These are phyloP conservation scores for Aspergillus bridgeri DNA, from an alignment of 495 filamentous ascomycete species.

Conservation along the genomic window DNA sequence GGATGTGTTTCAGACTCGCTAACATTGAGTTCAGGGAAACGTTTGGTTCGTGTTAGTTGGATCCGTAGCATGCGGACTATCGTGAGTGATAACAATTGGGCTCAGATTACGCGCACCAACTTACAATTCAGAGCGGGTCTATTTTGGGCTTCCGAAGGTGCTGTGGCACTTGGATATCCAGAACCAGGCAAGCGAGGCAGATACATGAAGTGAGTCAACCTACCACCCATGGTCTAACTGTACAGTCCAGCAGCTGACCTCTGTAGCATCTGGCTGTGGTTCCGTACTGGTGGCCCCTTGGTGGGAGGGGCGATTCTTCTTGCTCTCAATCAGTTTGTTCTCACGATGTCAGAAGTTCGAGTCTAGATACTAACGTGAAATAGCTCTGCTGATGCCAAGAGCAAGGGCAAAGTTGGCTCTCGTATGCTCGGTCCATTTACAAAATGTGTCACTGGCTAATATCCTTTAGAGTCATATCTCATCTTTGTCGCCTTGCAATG, in stretches of 20 bases:
- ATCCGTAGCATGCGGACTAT: conserved; percentile 59
- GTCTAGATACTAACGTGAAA: conserved; percentile 21
- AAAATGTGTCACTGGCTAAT: not conserved
- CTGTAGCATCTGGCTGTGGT: conserved; percentile 56
- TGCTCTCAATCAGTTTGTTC: conserved; percentile 48
- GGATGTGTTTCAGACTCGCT: not conserved
- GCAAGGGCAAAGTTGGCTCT: conserved; percentile 27
- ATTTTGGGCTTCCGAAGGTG: conserved; percentile 63
- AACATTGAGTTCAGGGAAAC: conserved; percentile 35
- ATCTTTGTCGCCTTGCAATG: conserved; percentile 60
- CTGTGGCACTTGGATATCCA: conserved; percentile 61
- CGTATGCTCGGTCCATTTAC: conserved; percentile 11
- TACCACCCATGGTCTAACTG: not conserved
- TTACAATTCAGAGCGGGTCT: conserved; percentile 45
- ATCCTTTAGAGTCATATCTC: conserved; percentile 44
- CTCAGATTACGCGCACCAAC: not conserved
- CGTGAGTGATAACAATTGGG: conserved; percentile 25
- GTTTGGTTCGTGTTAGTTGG: conserved; percentile 64
- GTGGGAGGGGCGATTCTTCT: conserved; percentile 62
- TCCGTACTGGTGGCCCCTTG: conserved; percentile 54
- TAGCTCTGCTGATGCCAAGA: conserved; percentile 19
- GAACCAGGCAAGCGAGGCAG: conserved; percentile 56
- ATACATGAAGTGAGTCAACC: conserved; percentile 39
- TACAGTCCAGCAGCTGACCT: not conserved
- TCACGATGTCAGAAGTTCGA: not conserved